Percentiles rank a stretch among this genome's conserved stretches.
phyloP scores from a whole-genome alignment of 495 filamentous ascomycete species.

The Daldinia caldariorum region DNA sequence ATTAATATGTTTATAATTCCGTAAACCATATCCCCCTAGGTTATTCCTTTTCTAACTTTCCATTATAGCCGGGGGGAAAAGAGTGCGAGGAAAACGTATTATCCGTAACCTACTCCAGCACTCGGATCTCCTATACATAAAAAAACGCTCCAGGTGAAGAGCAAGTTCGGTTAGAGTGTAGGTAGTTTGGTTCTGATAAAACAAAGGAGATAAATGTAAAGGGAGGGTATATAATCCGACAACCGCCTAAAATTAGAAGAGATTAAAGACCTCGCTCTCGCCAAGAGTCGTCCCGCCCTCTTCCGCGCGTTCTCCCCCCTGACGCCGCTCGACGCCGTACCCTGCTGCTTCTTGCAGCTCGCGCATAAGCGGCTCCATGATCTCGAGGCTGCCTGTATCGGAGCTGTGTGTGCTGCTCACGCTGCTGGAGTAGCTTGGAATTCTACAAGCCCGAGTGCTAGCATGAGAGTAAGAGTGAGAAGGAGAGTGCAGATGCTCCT shows the following conservation, averaged over 20 bases:
- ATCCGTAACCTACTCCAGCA: neutral
- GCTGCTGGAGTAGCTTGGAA: constrained; percentile 2
- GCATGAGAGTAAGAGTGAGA: constrained; percentile 6
- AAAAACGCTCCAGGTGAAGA: neutral
- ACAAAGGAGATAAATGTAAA: constrained; percentile 17
- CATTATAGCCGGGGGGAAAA: no score
- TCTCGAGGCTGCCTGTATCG: constrained; percentile 18
- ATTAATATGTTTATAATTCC: neutral
- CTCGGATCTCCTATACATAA: neutral
- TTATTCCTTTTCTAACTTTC: neutral
- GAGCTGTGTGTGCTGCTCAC: constrained; percentile 15
- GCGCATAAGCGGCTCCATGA: constrained; percentile 39
- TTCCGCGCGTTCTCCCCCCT: neutral
- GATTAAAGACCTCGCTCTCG: constrained; percentile 38
- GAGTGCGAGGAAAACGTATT: neutral
- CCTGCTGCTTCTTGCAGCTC: constrained; percentile 34
- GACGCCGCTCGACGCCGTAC: neutral
- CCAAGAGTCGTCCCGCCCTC: constrained; percentile 8
- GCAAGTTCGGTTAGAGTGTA: neutral
- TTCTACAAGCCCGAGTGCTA: neutral
- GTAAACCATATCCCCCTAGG: neutral
- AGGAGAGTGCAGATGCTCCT: constrained; percentile 13
- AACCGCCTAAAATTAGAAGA: constrained; percentile 23
- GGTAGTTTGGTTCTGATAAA: neutral
- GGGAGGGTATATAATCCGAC: constrained; percentile 35